phyloP scores from a whole-genome alignment of 192 early-diverging fungal genomes.

The Phycomyces nitens region DNA sequence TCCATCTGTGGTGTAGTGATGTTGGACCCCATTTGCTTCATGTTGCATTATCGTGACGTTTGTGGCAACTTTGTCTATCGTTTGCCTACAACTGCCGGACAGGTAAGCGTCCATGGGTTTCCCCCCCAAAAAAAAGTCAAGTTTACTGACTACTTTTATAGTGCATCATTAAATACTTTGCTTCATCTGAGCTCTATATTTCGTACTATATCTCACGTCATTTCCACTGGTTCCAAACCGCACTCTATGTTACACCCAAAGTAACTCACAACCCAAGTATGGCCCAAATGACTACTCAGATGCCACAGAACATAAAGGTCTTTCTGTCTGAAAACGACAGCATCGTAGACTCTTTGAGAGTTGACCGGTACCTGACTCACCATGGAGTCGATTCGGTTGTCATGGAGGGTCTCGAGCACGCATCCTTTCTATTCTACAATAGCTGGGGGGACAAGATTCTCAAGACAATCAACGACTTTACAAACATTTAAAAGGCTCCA shows the following conservation, averaged over 20 bases:
- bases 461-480: constrained; percentile 10
- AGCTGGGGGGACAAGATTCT: constrained; percentile 28
- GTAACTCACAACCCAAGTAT: background rate
- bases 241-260: constrained; percentile 33
- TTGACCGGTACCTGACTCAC: constrained; percentile 33
- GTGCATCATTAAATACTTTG: constrained; percentile 58
- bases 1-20: constrained; percentile 53
- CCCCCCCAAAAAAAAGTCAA: background rate
- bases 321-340: constrained; percentile 49
- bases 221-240: constrained; percentile 47
- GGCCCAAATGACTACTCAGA: background rate
- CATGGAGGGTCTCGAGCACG: constrained; percentile 48
- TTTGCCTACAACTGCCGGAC: constrained; percentile 36
- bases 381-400: constrained; percentile 34
- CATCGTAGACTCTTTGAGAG: constrained; percentile 37
- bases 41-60: constrained; percentile 58
- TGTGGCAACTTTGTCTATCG: constrained; percentile 61
- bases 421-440: constrained; percentile 36
- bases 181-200: constrained; percentile 57
- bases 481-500: too few species aligned
- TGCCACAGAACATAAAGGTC: constrained; percentile 31
- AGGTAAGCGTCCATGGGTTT: constrained; percentile 32
- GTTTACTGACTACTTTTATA: constrained; percentile 9
- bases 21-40: constrained; percentile 64
- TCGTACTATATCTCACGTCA: constrained; percentile 55